A percentile compares a stretch with the other conserved stretches of the same genome.
These are phyloP conservation scores for Platanthera guangdongensis DNA, from an alignment of 106 monocot species.

Conservation along the genomic window DNA sequence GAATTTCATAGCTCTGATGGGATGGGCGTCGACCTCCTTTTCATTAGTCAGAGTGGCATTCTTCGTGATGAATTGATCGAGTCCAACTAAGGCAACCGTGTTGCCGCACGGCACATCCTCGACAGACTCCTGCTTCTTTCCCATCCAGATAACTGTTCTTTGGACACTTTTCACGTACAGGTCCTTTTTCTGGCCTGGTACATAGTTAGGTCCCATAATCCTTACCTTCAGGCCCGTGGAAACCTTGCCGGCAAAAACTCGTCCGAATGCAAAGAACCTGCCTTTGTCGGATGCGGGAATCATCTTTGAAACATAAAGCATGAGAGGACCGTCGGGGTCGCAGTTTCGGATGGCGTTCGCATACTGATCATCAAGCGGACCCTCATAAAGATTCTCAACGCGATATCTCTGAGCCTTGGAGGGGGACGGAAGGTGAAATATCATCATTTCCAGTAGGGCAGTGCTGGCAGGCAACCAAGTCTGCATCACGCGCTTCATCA, in stretches of 20 bases:
- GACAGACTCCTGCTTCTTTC: slow-evolving; percentile 23
- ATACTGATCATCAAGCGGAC: slow-evolving; percentile 21
- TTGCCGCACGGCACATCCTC: slow-evolving; percentile 25
- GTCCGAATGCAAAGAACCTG: slow-evolving; percentile 27
- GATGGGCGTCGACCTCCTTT: slow-evolving; percentile 25
- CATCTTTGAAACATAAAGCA: slow-evolving; percentile 30
- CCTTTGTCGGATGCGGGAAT: slow-evolving; percentile 27
- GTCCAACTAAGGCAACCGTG: slow-evolving; percentile 22
- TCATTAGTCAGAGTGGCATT: slow-evolving; percentile 24
- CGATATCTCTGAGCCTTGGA: slow-evolving; percentile 20
- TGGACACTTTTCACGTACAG: slow-evolving; percentile 22
- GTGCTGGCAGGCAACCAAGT: slow-evolving; percentile 17
- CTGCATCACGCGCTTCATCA: slow-evolving; percentile 29
- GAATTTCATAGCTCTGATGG: slow-evolving; percentile 23
- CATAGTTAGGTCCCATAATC: slow-evolving; percentile 25
- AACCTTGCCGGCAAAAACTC: slow-evolving; percentile 21
- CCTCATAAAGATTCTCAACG: slow-evolving; percentile 23
- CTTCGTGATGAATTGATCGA: slow-evolving; percentile 27
- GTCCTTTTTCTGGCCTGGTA: slow-evolving; percentile 21
- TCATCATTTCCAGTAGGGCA: slow-evolving; percentile 32
- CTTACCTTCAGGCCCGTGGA: slow-evolving; percentile 16
- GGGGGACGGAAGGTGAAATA: slow-evolving; percentile 26
- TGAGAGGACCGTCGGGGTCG: slow-evolving; percentile 25
- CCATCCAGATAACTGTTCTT: slow-evolving; percentile 29
- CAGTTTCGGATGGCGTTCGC: slow-evolving; percentile 23